Evolutionary conservation across 768 basidiomycete genomes (phyloP).

Genomic region (Pisolithus tinctorius): DNA sequence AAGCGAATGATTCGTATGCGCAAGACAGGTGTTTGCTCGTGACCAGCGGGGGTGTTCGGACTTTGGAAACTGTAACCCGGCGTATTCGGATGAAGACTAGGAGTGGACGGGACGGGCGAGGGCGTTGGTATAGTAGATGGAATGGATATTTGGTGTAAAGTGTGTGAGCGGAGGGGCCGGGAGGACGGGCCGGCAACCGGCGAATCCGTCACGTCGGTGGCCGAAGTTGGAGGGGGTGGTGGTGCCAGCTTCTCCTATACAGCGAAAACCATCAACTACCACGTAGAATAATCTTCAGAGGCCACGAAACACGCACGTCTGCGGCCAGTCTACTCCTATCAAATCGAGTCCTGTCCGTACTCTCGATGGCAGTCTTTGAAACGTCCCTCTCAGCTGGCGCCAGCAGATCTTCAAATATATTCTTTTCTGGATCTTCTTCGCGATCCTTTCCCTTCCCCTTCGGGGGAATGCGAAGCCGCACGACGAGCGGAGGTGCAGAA

Average conservation of each 20-base stretch:
- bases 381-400: slow-evolving; percentile 63
- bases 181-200: slow-evolving; percentile 50
- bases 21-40: slow-evolving; percentile 31
- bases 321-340: slow-evolving; percentile 64
- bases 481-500: slow-evolving; percentile 30
- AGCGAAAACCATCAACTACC: slow-evolving; percentile 7
- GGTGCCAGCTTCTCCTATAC: slow-evolving; percentile 47
- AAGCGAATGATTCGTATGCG: slow-evolving; percentile 88
- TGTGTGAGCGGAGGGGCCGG: slow-evolving; percentile 57
- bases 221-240: slow-evolving; percentile 27
- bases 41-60: slow-evolving; percentile 20
- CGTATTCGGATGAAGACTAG: slow-evolving; percentile 26
- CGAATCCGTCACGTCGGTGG: slow-evolving; percentile 27
- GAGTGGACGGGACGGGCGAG: slow-evolving; percentile 35
- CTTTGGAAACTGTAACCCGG: slow-evolving; percentile 27
- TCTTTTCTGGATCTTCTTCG: slow-evolving; percentile 53
- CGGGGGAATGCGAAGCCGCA: slow-evolving; percentile 51
- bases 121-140: slow-evolving; percentile 22
- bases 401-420: slow-evolving; percentile 84
- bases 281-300: not conserved
- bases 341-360: slow-evolving; percentile 61
- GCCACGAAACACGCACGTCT: slow-evolving; percentile 48
- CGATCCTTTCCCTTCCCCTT: slow-evolving; percentile 64
- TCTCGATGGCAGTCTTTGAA: slow-evolving; percentile 54
- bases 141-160: slow-evolving; percentile 32